Percentiles rank a stretch among this genome's conserved stretches.
These are phyloP conservation scores for Hymenochaete sp. DNA, from an alignment of 1,284 basidiomycete species.

Conservation along the genomic window DNA sequence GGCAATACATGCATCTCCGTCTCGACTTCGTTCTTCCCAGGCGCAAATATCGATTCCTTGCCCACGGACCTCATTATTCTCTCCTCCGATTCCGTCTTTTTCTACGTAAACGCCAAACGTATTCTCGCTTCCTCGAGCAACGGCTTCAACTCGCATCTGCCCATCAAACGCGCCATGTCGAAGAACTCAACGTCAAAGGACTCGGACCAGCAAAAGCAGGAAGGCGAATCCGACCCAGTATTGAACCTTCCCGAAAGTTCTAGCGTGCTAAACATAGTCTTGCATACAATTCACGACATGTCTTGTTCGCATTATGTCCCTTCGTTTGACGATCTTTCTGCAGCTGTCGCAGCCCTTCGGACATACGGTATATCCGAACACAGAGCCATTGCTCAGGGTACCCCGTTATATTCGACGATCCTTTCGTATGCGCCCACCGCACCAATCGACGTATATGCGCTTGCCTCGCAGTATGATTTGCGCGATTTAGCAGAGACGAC, in stretches of 20 bases:
- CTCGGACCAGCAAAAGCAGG: no score
- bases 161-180: slow-evolving; percentile 18
- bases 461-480: slow-evolving; percentile 23
- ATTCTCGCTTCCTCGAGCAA: slow-evolving; percentile 31
- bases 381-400: slow-evolving; percentile 22
- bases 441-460: slow-evolving; percentile 28
- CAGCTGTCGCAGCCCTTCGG: slow-evolving; percentile 26
- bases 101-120: slow-evolving; percentile 33
- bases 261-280: slow-evolving; percentile 29
- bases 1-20: slow-evolving; percentile 53
- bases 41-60: slow-evolving; percentile 44
- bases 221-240: slow-evolving; percentile 26
- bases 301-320: slow-evolving; percentile 31
- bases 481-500: slow-evolving; percentile 24
- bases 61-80: slow-evolving; percentile 56
- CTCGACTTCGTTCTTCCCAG: slow-evolving; percentile 71
- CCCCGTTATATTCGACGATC: slow-evolving; percentile 27
- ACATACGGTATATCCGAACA: slow-evolving; percentile 27
- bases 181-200: no score
- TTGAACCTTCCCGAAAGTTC: slow-evolving; percentile 28
- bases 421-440: slow-evolving; percentile 28
- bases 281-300: slow-evolving; percentile 31
- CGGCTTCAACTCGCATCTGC: slow-evolving; percentile 29
- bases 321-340: slow-evolving; percentile 25
- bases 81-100: slow-evolving; percentile 68